Conservation (phyloP, 352 stramenopile genomes). For the Pythium pectinolyticum region DNA sequence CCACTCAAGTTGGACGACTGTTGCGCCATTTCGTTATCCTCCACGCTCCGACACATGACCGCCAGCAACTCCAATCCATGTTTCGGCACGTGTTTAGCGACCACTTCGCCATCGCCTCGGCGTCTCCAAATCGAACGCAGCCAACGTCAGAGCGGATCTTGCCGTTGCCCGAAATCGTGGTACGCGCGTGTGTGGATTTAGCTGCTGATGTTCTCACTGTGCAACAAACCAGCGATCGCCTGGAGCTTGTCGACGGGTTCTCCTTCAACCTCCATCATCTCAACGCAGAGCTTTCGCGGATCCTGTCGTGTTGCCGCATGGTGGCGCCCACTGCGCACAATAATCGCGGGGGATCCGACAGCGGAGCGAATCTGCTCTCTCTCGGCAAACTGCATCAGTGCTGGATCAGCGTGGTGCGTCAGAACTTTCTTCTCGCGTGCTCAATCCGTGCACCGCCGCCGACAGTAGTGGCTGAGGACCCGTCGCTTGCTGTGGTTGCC, state of each 20-base stretch:
- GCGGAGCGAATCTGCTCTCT: conserved; percentile 37
- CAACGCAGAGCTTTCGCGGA: conserved; percentile 38
- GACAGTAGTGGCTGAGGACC: not conserved
- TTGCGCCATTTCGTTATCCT: conserved; percentile 57
- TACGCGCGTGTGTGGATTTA: conserved; percentile 62
- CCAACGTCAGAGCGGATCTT: conserved; percentile 24
- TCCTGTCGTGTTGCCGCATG: conserved; percentile 31
- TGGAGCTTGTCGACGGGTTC: conserved; percentile 17
- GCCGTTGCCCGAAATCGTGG: conserved; percentile 41
- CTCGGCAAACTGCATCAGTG: conserved; percentile 63
- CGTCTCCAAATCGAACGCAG: not conserved
- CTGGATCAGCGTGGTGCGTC: conserved; percentile 55
- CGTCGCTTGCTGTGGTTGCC: not conserved
- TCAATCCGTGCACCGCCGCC: not conserved
- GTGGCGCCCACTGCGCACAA: not conserved
- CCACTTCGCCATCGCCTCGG: conserved; percentile 25
- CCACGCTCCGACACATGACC: conserved; percentile 38
- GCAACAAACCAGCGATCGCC: conserved; percentile 29
- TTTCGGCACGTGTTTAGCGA: conserved; percentile 47
- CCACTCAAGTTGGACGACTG: conserved; percentile 26
- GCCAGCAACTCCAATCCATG: conserved; percentile 47
- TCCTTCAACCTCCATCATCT: conserved; percentile 61
- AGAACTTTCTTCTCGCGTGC: conserved; percentile 43
- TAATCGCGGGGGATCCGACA: not conserved
- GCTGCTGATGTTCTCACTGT: conserved; percentile 36